Percentiles rank a stretch among this genome's conserved stretches.
phyloP scores from a whole-genome alignment of 2,329 filamentous ascomycete genomes.

The Epichloe coenophiala region DNA sequence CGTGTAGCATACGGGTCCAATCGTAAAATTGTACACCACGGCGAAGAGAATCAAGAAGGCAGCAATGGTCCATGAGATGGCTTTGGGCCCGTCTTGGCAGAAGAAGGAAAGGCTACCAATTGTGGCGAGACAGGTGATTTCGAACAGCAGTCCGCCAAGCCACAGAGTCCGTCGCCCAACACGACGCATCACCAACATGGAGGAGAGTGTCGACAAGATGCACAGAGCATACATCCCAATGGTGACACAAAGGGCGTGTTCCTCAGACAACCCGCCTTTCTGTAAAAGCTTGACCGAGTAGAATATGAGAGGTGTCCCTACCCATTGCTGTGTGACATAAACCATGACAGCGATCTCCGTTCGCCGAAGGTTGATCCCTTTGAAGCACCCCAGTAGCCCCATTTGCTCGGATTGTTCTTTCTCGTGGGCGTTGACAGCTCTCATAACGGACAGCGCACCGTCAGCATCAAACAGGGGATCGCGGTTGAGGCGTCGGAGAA shows the following conservation, averaged over 20 bases:
- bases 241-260: slow-evolving; percentile 30
- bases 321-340: slow-evolving; percentile 39
- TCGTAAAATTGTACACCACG: slow-evolving; percentile 28
- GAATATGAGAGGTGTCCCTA: slow-evolving; percentile 37
- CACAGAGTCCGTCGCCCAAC: slow-evolving; percentile 31
- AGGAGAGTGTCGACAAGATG: slow-evolving; percentile 28
- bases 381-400: background rate
- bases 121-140: slow-evolving; percentile 18
- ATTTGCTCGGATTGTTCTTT: background rate
- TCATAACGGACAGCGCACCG: background rate
- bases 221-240: slow-evolving; percentile 27
- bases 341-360: slow-evolving; percentile 31
- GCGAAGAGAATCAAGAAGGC: slow-evolving; percentile 24
- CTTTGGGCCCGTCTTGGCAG: background rate
- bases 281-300: slow-evolving; percentile 39
- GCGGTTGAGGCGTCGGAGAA: background rate
- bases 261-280: slow-evolving; percentile 30
- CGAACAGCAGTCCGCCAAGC: slow-evolving; percentile 22
- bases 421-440: background rate
- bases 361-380: slow-evolving; percentile 12
- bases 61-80: slow-evolving; percentile 19
- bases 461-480: background rate
- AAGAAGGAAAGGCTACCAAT: background rate
- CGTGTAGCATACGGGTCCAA: slow-evolving; percentile 25
- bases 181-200: slow-evolving; percentile 26